Base-by-base conservation (phyloP, 441 rosid species). In the Eruca vesicaria region DNA sequence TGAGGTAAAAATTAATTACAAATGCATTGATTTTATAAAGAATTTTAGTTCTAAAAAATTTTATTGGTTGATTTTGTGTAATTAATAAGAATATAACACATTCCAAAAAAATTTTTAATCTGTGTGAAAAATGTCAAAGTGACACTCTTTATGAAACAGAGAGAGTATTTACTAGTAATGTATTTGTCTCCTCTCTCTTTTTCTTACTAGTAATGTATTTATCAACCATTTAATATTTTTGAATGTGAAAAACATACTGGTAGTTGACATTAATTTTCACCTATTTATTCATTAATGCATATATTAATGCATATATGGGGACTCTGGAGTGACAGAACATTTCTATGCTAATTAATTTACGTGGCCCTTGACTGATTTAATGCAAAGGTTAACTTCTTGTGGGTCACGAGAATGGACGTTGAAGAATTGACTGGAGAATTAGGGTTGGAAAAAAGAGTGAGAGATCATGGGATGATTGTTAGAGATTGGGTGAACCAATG, bases 401-500 rank as follows among this genome's bases (percentile, higher is more conserved):
- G 91, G 97, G 86, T 89, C 61, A 71, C 80, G 12, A 80, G 84
- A 64, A 69, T 72, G 16, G 85, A 84, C 23, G 31, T 79, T 3
- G 83, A 72, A 2, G 85, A 73, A 9, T 45, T 57, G 0, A 35
- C 45, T 21, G 80, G 66, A 45, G 78, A 82, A 6, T 23, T 23
- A 23, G 86, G 83, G 52, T 89, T 82, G 29, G 81, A 85, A 50
- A 83, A 86, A 23, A 70, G 82, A 18, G 76, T 85, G 2, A 75
- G 74, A 7, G 86, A 68, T 8, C 80, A 80, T 52, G 96, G 95
- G 6, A 43, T 82, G 56, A 72, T 89, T 14, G 85, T 90, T 57
- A 82, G 78, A 71, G 88, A 84, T 5, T 92, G 98, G 94, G 96
- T 89, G 2, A 81, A 89, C 19, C 92, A 90, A 59, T 81, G 77